phyloP scores from a whole-genome alignment of 192 early-diverging fungal genomes.

The Linnemannia exigua region DNA sequence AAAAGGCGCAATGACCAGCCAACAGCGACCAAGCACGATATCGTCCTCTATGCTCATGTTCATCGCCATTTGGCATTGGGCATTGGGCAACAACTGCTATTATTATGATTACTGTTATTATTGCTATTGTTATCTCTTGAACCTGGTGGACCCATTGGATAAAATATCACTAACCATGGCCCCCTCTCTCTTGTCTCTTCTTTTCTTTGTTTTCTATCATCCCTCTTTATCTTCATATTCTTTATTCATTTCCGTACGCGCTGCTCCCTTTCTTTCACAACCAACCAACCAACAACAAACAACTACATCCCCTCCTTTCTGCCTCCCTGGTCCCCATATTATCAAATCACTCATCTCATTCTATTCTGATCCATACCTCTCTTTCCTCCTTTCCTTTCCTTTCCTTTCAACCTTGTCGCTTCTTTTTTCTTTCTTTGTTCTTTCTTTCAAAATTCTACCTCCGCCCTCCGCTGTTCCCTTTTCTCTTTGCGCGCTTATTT shows the following conservation, averaged over 20 bases:
- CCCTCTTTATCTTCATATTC: not conserved
- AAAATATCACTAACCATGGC: conserved; percentile 1
- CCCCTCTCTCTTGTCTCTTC: not conserved
- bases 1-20: conserved; percentile 8
- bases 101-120: too few relatives aligned
- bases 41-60: too few relatives aligned
- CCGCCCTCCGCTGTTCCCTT: not conserved
- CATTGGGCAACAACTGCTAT: too few relatives aligned
- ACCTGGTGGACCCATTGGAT: too few relatives aligned
- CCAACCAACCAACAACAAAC: not conserved
- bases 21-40: conserved; percentile 1
- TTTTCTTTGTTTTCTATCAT: not conserved
- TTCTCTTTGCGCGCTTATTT: not conserved
- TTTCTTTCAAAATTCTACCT: conserved; percentile 3
- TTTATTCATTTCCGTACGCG: not conserved
- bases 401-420: not conserved
- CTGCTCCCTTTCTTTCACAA: not conserved
- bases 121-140: too few relatives aligned
- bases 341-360: not conserved
- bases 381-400: too few relatives aligned
- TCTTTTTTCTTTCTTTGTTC: not conserved
- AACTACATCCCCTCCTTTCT: not conserved
- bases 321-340: not conserved
- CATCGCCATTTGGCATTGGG: too few relatives aligned
- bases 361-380: conserved; percentile 4